Percentiles rank a stretch among this genome's conserved stretches.
phyloP scores from a whole-genome alignment of 1,139 yeast species.

The Hyphopichia wangnamkhiaoensis region DNA sequence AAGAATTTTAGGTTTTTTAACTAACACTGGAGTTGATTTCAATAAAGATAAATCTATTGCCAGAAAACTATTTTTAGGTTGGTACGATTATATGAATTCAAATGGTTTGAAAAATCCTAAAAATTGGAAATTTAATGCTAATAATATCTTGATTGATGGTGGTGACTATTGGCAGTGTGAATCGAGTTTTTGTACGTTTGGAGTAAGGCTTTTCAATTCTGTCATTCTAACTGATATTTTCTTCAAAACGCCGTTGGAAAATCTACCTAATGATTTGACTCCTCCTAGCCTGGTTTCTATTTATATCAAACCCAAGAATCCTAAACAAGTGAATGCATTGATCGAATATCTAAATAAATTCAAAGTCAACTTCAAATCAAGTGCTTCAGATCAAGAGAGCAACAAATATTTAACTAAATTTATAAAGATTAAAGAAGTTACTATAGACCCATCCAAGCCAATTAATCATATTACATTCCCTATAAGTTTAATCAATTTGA shows the following conservation, averaged over 20 bases:
- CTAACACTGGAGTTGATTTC: slow-evolving; percentile 17
- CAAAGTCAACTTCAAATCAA: slow-evolving; percentile 12
- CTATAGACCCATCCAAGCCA: slow-evolving; percentile 13
- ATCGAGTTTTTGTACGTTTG: slow-evolving; percentile 30
- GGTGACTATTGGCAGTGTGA: slow-evolving; percentile 38
- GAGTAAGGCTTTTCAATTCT: slow-evolving; percentile 34
- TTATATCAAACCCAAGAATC: slow-evolving; percentile 8
- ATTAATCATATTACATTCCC: slow-evolving; percentile 38
- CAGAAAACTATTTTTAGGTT: slow-evolving; percentile 36
- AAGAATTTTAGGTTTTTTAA: slow-evolving; percentile 43
- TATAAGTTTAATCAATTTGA: slow-evolving; percentile 32
- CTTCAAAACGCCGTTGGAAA: slow-evolving; percentile 18
- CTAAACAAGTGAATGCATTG: slow-evolving; percentile 16
- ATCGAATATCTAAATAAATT: slow-evolving; percentile 19
- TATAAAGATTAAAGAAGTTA: slow-evolving; percentile 31
- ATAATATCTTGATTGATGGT: slow-evolving; percentile 38
- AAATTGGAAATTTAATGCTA: slow-evolving; percentile 39
- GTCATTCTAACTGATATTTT: slow-evolving; percentile 40
- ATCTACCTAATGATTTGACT: slow-evolving; percentile 6
- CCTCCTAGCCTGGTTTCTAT: slow-evolving; percentile 8
- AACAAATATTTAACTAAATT: slow-evolving; percentile 34
- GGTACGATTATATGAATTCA: slow-evolving; percentile 38
- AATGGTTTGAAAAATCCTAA: slow-evolving; percentile 23
- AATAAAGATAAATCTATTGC: slow-evolving; percentile 14
- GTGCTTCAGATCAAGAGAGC: slow-evolving; percentile 1